These are phyloP conservation scores for Rickenella mellea DNA, from an alignment of 768 basidiomycete species.

Conservation along the genomic window DNA sequence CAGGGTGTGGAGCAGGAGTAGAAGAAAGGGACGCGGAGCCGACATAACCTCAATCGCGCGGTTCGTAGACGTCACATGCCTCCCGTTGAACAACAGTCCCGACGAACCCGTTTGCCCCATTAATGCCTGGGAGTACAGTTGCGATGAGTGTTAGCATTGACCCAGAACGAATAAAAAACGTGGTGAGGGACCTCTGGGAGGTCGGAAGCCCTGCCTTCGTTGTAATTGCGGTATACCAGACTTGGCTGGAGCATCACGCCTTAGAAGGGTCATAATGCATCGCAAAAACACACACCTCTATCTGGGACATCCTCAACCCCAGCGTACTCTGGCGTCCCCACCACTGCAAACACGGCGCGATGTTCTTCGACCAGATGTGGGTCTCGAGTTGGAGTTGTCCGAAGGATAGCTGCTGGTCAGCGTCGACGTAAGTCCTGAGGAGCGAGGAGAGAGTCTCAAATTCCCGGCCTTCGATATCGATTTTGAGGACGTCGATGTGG, in stretches of 20 bases:
- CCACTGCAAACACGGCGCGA: conserved; percentile 50
- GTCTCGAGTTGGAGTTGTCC: conserved; percentile 67
- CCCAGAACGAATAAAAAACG: not conserved
- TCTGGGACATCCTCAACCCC: conserved; percentile 39
- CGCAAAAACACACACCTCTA: too few relatives aligned
- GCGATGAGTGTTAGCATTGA: too few relatives aligned
- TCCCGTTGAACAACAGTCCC: too few relatives aligned
- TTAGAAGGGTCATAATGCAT: too few relatives aligned
- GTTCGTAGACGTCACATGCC: too few relatives aligned
- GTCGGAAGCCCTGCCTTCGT: conserved; percentile 32
- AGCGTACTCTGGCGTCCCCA: conserved; percentile 44
- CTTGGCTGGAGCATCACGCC: too few relatives aligned
- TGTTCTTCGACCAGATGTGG: conserved; percentile 40
- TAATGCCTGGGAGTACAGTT: too few relatives aligned
- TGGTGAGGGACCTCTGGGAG: conserved; percentile 35
- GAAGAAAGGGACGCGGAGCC: too few relatives aligned
- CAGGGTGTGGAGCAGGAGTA: too few relatives aligned
- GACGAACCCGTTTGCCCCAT: too few relatives aligned
- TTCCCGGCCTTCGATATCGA: conserved; percentile 65
- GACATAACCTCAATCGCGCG: too few relatives aligned
- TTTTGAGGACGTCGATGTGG: conserved; percentile 63
- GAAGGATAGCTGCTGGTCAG: conserved; percentile 40
- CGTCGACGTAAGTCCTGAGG: conserved; percentile 36
- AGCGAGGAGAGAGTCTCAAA: conserved; percentile 47
- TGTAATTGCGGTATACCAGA: conserved; percentile 50